Evolutionary conservation across 2,329 filamentous ascomycete genomes (phyloP), one percentile per base, ranked within the genome.

Genomic region (Cordyceps cateniannulata): DNA sequence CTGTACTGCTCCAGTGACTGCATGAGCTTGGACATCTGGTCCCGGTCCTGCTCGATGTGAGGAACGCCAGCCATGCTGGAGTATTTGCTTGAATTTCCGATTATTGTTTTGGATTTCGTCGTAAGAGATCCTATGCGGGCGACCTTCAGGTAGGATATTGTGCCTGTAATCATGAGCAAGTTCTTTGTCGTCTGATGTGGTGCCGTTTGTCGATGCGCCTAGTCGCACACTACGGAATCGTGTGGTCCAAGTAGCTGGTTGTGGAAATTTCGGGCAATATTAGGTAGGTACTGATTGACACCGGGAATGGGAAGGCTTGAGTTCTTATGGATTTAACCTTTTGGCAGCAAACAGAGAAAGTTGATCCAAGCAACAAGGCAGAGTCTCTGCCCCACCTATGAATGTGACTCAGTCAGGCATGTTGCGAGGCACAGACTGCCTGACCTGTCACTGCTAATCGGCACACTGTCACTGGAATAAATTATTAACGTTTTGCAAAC

Each of bases 21-120:
- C 22, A 96, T 74, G 67, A 98, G 82, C 57, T 81, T 77, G 3
- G 83, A 76, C 61, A 95, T 82, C 67, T 89, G 82, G 52, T 86
- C 78, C 10, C 80, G 77, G 70, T 96, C 84, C 74, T 97, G 93
- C 4, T 82, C 73, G 63, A 79, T 75, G 71, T 86, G 89, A 2
- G 90, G 90, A 25, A 81, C 77, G 62, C 35, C 59, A 16, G 60
- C 50, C 65, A 59, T 62, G 22, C 29, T 58, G 24, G 38, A 40
- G 42, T 38, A 20, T 4, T 25, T 52, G 40, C 25, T 25, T 20
- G 27, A 32, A 14, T 45, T 14, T n/a, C 14, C 10, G 16, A 27
- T 18, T 3, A 27, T 45, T 14, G 9, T 24, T 52, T 47, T 53
- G 14, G 8, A 47, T 14, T 7, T 52, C 20, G 27, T 25, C 27